phyloP scores from a whole-genome alignment of 768 basidiomycete species.

The Stropharia rugosoannulata region DNA sequence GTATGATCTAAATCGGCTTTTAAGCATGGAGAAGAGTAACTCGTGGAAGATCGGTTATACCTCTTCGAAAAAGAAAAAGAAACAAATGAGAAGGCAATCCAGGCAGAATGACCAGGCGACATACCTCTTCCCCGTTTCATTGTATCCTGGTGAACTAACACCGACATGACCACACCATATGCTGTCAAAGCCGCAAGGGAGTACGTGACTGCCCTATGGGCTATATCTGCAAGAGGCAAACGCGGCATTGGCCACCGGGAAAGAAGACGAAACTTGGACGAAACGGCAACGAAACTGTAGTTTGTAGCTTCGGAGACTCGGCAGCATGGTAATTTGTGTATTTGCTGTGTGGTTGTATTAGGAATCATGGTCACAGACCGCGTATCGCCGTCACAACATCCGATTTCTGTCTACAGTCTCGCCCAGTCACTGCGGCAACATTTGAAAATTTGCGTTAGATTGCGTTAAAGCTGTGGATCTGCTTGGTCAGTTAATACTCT shows the following conservation, averaged over 20 bases:
- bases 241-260: slow-evolving; percentile 17
- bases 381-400: too few species aligned
- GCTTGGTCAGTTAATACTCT: too few species aligned
- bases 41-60: slow-evolving; percentile 11
- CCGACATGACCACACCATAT: slow-evolving; percentile 53
- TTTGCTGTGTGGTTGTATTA: too few species aligned
- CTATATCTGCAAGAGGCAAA: slow-evolving; percentile 16
- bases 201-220: slow-evolving; percentile 54
- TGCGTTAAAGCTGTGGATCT: too few species aligned
- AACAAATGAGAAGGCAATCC: slow-evolving; percentile 2
- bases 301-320: too few species aligned
- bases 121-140: slow-evolving; percentile 55
- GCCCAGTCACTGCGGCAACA: too few species aligned
- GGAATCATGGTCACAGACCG: too few species aligned
- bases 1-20: neutral
- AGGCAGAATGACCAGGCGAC: slow-evolving; percentile 16
- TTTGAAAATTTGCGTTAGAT: too few species aligned
- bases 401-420: too few species aligned
- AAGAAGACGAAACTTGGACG: neutral
- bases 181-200: slow-evolving; percentile 50
- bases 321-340: too few species aligned
- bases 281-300: too few species aligned
- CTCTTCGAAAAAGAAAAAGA: slow-evolving; percentile 24
- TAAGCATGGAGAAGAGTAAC: too few species aligned
- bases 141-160: slow-evolving; percentile 52